These are phyloP conservation scores for Hypomontagnella submonticulosa DNA, from an alignment of 495 filamentous ascomycete species.

Conservation along the genomic window DNA sequence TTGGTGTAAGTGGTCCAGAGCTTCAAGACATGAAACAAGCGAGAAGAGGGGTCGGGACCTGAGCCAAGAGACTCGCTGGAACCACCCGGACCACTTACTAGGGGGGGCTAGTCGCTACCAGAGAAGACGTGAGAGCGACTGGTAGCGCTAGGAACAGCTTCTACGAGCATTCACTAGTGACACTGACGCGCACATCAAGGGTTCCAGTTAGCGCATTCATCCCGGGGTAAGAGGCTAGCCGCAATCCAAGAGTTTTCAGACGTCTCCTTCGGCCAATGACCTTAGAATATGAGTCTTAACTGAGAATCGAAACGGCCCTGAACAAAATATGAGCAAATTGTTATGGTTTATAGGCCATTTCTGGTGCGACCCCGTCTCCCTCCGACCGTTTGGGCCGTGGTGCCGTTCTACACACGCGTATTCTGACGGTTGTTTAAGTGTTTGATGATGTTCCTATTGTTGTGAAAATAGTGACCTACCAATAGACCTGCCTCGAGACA, in stretches of 20 bases:
- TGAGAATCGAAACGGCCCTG: constrained; percentile 32
- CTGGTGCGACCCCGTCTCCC: constrained; percentile 21
- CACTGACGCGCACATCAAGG: constrained; percentile 21
- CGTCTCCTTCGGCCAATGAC: constrained; percentile 20
- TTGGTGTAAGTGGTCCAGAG: constrained; percentile 43
- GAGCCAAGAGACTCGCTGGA: constrained; percentile 30
- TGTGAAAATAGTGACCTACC: constrained; percentile 31
- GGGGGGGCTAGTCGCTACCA: constrained; percentile 23
- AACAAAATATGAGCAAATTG: constrained; percentile 28
- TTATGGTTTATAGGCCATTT: constrained; percentile 15
- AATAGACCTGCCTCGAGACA: constrained; percentile 39
- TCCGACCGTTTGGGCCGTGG: not conserved
- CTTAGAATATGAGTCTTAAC: constrained; percentile 6
- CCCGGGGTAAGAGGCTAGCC: constrained; percentile 6
- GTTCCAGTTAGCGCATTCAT: constrained; percentile 44
- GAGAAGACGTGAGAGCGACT: not conserved
- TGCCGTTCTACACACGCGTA: constrained; percentile 16
- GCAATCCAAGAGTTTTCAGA: constrained; percentile 7
- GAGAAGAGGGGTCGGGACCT: constrained; percentile 36
- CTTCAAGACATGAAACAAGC: constrained; percentile 43
- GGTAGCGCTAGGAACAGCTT: constrained; percentile 27
- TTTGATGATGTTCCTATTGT: constrained; percentile 1
- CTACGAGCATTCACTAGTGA: constrained; percentile 29
- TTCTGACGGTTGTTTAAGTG: constrained; percentile 18
- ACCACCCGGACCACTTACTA: constrained; percentile 29